Evolutionary conservation across 106 monocot species (phyloP).

Genomic region (Allium cepa): DNA sequence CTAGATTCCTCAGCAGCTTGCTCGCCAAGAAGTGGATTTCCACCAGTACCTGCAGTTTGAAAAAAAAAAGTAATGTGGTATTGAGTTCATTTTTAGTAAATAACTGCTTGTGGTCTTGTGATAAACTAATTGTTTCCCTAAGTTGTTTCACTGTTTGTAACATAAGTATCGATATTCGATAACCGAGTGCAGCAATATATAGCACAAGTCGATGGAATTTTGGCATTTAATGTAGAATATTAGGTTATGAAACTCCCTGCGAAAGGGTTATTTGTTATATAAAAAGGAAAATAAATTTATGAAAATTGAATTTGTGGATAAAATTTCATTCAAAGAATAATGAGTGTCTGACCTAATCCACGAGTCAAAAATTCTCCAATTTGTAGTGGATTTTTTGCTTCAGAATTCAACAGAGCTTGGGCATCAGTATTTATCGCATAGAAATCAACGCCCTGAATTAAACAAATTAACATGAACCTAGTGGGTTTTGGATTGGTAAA

Average conservation of each 20-base stretch:
- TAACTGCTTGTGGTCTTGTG: no score
- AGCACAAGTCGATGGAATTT: no score
- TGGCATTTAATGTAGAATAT: no score
- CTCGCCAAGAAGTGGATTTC: slow-evolving; percentile 90
- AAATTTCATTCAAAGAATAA: not conserved
- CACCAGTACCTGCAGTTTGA: slow-evolving; percentile 69
- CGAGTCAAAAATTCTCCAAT: slow-evolving; percentile 97
- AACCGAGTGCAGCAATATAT: no score
- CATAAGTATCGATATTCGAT: no score
- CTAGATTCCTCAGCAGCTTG: slow-evolving; percentile 99
- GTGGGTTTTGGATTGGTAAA: no score
- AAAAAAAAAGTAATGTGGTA: no score
- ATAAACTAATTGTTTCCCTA: no score
- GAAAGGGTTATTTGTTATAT: slow-evolving; percentile 6
- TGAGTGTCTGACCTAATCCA: slow-evolving; percentile 63
- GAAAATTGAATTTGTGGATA: no score
- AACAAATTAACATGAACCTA: slow-evolving; percentile 5
- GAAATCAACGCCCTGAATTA: slow-evolving; percentile 76
- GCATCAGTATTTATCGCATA: slow-evolving; percentile 95
- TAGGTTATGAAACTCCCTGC: no score
- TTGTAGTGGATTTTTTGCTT: slow-evolving; percentile 76
- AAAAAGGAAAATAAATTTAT: not conserved
- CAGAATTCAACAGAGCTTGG: slow-evolving; percentile 82
- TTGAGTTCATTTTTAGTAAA: no score
- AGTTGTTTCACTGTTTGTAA: no score